Percentiles rank a stretch among this genome's conserved stretches.
Evolutionary conservation across 768 basidiomycete species (phyloP).

Genomic region (Trametes cinnabarina): DNA sequence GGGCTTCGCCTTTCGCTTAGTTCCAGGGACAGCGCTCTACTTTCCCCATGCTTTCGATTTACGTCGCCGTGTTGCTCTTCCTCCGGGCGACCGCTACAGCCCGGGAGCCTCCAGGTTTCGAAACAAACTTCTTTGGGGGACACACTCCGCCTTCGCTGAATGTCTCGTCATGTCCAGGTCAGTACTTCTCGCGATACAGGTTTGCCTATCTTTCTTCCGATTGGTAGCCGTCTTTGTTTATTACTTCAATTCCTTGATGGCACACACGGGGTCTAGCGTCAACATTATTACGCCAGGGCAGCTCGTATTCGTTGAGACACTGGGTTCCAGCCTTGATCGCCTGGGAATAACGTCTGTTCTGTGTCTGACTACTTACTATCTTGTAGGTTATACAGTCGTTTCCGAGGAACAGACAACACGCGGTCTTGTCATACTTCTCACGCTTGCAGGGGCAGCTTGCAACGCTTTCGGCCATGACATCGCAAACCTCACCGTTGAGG

Average conservation of each 20-base stretch:
- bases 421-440: constrained; percentile 55
- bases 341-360: too few species aligned
- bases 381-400: constrained; percentile 53
- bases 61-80: constrained; percentile 15
- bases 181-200: not conserved
- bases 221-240: constrained; percentile 3
- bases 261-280: too few species aligned
- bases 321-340: too few species aligned
- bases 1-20: constrained; percentile 9
- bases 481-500: constrained; percentile 55
- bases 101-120: constrained; percentile 12
- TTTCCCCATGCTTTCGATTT: constrained; percentile 9
- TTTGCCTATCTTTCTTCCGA: not conserved
- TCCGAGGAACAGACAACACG: constrained; percentile 41
- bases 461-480: constrained; percentile 66
- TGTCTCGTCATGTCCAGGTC: constrained; percentile 31
- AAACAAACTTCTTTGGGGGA: not conserved
- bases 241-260: not conserved
- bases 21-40: not conserved
- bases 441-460: constrained; percentile 55
- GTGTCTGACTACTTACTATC: too few species aligned
- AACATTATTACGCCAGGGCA: too few species aligned
- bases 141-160: constrained; percentile 22
- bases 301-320: too few species aligned
- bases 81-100: constrained; percentile 7